Evolutionary conservation across 2,329 filamentous ascomycete genomes (phyloP).

Genomic region (Talaromyces funiculosus): DNA sequence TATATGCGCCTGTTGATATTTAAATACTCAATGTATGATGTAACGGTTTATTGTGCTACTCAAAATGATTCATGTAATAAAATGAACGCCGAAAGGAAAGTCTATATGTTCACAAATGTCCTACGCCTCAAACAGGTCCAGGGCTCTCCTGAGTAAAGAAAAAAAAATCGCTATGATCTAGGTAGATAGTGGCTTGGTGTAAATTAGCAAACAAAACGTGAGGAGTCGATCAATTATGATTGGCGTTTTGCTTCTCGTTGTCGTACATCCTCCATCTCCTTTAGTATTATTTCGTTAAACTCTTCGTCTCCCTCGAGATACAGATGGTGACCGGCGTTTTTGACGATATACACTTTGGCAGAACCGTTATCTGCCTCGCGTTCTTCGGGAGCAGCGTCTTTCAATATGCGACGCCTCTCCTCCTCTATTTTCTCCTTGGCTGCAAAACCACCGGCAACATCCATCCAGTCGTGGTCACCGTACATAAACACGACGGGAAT

Average conservation of each 20-base stretch:
- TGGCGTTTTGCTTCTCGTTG: conserved; percentile 22
- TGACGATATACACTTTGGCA: conserved; percentile 75
- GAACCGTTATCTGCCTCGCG: conserved; percentile 67
- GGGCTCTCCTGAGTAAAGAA: neutral
- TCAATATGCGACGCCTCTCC: conserved; percentile 56
- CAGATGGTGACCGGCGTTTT: conserved; percentile 64
- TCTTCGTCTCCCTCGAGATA: conserved; percentile 66
- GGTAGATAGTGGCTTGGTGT: neutral
- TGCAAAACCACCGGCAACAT: conserved; percentile 75
- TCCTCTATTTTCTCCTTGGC: conserved; percentile 73
- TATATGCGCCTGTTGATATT: neutral
- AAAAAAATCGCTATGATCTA: neutral
- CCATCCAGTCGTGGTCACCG: conserved; percentile 99
- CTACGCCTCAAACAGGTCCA: neutral
- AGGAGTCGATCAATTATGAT: neutral
- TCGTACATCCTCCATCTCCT: conserved; percentile 61
- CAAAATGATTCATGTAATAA: neutral
- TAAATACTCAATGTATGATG: neutral
- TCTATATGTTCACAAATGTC: neutral
- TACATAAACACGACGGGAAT: conserved; percentile 91
- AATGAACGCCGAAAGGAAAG: neutral
- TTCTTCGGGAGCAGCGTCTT: conserved; percentile 60
- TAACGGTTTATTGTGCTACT: neutral
- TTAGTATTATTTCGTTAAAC: conserved; percentile 60
- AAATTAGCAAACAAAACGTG: neutral